These are phyloP conservation scores for Clarireedia paspali DNA, from an alignment of 2,329 filamentous ascomycete species.

Conservation along the genomic window DNA sequence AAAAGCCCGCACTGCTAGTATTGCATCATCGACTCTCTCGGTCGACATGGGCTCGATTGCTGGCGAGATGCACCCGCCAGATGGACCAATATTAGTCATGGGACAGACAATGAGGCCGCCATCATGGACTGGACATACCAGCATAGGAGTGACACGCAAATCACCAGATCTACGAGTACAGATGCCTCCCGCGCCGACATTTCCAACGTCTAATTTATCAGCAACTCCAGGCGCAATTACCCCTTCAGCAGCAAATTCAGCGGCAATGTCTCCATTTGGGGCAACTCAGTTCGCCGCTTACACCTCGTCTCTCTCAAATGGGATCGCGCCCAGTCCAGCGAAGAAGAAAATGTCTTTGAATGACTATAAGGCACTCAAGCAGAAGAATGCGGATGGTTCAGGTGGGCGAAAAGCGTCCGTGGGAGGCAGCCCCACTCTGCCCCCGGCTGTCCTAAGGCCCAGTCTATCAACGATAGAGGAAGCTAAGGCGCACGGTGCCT, in stretches of 20 bases:
- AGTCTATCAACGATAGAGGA: constrained; percentile 34
- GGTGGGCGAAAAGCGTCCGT: constrained; percentile 15
- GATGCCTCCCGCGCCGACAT: constrained; percentile 47
- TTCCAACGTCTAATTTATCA: constrained; percentile 32
- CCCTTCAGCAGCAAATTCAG: constrained; percentile 36
- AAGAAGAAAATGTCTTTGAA: constrained; percentile 58
- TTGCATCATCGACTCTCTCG: constrained; percentile 23
- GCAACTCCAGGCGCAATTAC: constrained; percentile 36
- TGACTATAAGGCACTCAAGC: constrained; percentile 51
- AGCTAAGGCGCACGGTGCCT: constrained; percentile 30
- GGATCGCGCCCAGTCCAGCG: constrained; percentile 44
- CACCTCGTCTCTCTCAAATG: constrained; percentile 35
- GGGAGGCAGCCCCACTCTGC: constrained; percentile 28
- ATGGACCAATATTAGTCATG: constrained; percentile 19
- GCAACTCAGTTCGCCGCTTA: constrained; percentile 37
- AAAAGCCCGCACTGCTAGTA: constrained; percentile 19
- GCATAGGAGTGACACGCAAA: constrained; percentile 9
- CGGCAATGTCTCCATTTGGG: constrained; percentile 45
- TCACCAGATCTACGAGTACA: constrained; percentile 37
- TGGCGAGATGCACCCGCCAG: constrained; percentile 22
- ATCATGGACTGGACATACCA: constrained; percentile 21
- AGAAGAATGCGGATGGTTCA: constrained; percentile 27
- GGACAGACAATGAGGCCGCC: constrained; percentile 26
- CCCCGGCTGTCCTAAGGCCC: constrained; percentile 32
- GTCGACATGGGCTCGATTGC: constrained; percentile 14